Percentiles rank a stretch among this genome's conserved stretches.
These are phyloP conservation scores for Geranium rotundifolium DNA, from an alignment of 345 rosid genomes.

Conservation along the genomic window DNA sequence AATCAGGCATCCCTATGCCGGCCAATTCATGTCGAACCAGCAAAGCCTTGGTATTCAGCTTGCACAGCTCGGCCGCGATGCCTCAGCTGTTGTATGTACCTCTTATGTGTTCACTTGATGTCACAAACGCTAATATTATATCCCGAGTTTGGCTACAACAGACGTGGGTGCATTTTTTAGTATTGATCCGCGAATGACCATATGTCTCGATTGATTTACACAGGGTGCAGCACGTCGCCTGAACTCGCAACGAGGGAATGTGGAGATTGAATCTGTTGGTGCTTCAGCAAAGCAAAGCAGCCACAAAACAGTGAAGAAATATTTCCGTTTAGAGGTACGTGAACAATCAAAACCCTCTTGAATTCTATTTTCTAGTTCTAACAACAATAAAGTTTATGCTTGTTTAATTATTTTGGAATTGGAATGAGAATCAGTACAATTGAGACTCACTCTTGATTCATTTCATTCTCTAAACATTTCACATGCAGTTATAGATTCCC, in stretches of 20 bases:
- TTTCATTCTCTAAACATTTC: too few species aligned
- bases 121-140: too few species aligned
- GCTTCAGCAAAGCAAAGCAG: conserved; percentile 20
- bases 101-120: too few species aligned
- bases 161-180: not conserved
- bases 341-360: too few species aligned
- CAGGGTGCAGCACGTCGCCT: conserved; percentile 54
- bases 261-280: conserved; percentile 40
- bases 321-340: conserved; percentile 30
- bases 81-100: conserved; percentile 92
- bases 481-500: too few species aligned
- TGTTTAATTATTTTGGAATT: too few species aligned
- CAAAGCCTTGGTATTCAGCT: conserved; percentile 91
- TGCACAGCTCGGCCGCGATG: conserved; percentile 96
- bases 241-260: conserved; percentile 32
- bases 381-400: too few species aligned
- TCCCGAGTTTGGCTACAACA: too few species aligned
- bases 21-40: conserved; percentile 85
- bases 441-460: too few species aligned
- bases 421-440: too few species aligned
- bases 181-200: not conserved
- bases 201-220: not conserved
- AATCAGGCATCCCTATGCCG: conserved; percentile 47
- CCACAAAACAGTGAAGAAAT: conserved; percentile 23
- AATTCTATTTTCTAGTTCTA: too few species aligned